Evolutionary conservation across 495 filamentous ascomycete species (phyloP).

Genomic region (Penicillium tannophilum): DNA sequence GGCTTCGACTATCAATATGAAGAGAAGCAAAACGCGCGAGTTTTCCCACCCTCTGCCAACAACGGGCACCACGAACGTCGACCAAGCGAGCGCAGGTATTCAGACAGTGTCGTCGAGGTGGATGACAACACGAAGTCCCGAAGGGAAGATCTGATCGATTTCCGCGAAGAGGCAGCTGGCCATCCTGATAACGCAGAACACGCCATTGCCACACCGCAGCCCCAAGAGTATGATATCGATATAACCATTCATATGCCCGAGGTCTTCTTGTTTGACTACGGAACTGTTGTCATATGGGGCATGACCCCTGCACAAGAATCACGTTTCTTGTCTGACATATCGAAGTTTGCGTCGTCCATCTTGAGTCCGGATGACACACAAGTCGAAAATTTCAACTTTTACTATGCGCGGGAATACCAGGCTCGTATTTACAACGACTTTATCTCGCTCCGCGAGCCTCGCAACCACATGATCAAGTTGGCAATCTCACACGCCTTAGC

Average conservation of each 20-base stretch:
- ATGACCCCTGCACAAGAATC: conserved; percentile 86
- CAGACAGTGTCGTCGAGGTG: conserved; percentile 61
- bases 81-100: conserved; percentile 63
- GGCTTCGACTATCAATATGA: conserved; percentile 74
- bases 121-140: conserved; percentile 51
- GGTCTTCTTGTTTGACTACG: conserved; percentile 95
- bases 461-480: conserved; percentile 96
- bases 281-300: conserved; percentile 99
- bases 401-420: conserved; percentile 96
- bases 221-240: conserved; percentile 44
- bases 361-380: conserved; percentile 85
- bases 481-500: conserved; percentile 94
- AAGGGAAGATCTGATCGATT: conserved; percentile 57
- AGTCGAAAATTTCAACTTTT: conserved; percentile 98
- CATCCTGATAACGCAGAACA: conserved; percentile 30
- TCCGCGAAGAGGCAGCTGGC: conserved; percentile 44
- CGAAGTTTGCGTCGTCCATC: conserved; percentile 94
- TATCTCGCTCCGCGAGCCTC: conserved; percentile 87
- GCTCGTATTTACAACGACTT: conserved; percentile 99
- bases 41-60: conserved; percentile 22
- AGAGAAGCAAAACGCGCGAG: conserved; percentile 40
- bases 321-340: conserved; percentile 86
- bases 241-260: conserved; percentile 87
- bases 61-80: conserved; percentile 39
- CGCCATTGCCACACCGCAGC: conserved; percentile 21